Conservation (phyloP, 306 rosid genomes). For the Inga oerstediana region DNA sequence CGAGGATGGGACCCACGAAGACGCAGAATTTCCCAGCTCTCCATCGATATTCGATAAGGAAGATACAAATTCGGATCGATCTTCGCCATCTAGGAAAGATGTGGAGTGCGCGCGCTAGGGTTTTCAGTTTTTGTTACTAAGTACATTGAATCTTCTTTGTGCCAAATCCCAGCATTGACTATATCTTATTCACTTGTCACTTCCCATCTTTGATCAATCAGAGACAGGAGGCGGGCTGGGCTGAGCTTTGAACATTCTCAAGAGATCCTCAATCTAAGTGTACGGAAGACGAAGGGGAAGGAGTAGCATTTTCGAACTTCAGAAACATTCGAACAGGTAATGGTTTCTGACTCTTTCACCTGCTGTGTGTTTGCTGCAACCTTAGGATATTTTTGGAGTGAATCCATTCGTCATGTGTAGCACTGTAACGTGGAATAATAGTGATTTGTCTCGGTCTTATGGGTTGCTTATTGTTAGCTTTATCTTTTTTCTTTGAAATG, state of each 20-base stretch:
- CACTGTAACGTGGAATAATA: background rate
- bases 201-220: background rate
- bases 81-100: background rate
- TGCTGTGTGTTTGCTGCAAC: background rate
- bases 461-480: background rate
- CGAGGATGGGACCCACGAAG: background rate
- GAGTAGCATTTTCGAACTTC: background rate
- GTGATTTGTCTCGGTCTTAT: background rate
- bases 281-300: background rate
- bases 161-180: background rate
- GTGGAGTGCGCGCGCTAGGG: background rate
- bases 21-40: background rate
- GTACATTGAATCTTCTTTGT: background rate
- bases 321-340: background rate
- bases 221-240: background rate
- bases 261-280: background rate
- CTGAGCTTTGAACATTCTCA: background rate
- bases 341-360: background rate
- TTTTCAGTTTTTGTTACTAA: background rate
- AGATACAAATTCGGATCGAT: background rate
- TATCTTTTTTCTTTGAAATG: background rate
- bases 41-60: background rate
- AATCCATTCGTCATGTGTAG: background rate
- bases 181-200: background rate
- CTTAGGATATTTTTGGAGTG: background rate